Evolutionary conservation across 345 rosid genomes (phyloP).

Genomic region (Noccaea bulbosa): DNA sequence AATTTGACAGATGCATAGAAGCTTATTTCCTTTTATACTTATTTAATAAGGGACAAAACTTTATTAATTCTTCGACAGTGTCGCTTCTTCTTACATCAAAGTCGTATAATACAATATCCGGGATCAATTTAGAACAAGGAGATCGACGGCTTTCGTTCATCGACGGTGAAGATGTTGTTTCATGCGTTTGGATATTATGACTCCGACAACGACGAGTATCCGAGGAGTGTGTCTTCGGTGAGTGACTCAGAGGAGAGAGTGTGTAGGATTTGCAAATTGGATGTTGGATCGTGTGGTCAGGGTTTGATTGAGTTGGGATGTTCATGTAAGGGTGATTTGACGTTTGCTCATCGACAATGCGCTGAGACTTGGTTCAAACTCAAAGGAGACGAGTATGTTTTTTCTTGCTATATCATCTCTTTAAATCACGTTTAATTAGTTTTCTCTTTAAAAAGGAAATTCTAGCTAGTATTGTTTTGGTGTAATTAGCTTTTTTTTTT

Average conservation of each 20-base stretch:
- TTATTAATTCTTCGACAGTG: not conserved
- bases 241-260: constrained; percentile 56
- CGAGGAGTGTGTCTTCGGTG: constrained; percentile 70
- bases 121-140: constrained; percentile 62
- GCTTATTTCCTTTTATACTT: constrained; percentile 14
- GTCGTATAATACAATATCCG: constrained; percentile 41
- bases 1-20: not conserved
- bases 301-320: constrained; percentile 77
- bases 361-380: constrained; percentile 94
- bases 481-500: not conserved
- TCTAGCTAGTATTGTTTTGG: not conserved
- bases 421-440: not conserved
- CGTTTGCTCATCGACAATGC: constrained; percentile 82
- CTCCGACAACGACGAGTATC: constrained; percentile 46
- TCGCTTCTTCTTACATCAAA: not conserved
- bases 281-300: constrained; percentile 62
- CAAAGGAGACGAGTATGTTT: constrained; percentile 76
- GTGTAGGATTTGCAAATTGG: constrained; percentile 86
- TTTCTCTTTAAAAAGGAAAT: not conserved
- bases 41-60: constrained; percentile 21
- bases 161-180: constrained; percentile 60
- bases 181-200: constrained; percentile 63
- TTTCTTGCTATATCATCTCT: constrained; percentile 14
- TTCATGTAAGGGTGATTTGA: constrained; percentile 81
- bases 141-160: constrained; percentile 57